phyloP scores from a whole-genome alignment of 495 filamentous ascomycete species.

The Neurospora cerealis region DNA sequence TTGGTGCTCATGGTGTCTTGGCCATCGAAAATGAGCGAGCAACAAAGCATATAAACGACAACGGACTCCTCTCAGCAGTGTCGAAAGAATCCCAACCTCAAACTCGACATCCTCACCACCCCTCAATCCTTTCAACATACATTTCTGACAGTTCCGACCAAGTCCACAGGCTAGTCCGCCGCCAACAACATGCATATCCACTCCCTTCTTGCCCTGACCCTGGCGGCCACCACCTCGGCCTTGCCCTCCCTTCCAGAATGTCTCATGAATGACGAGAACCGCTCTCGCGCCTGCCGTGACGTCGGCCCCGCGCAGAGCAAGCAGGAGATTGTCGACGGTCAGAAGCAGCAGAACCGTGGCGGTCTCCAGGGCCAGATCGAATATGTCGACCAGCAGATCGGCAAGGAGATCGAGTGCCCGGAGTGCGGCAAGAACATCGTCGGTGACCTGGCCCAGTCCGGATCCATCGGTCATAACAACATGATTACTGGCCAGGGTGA shows the following conservation, averaged over 20 bases:
- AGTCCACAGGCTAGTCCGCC: background rate
- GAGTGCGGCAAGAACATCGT: background rate
- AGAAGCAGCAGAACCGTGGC: background rate
- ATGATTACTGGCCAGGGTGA: background rate
- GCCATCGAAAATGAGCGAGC: background rate
- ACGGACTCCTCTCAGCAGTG: background rate
- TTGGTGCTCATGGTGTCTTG: background rate
- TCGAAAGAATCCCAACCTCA: background rate
- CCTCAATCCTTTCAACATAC: background rate
- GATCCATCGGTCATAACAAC: background rate
- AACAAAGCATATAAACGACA: background rate
- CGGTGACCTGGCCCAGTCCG: background rate
- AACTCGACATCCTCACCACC: background rate
- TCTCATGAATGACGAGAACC: background rate
- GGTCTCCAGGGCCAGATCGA: background rate
- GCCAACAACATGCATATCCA: constrained; percentile 14
- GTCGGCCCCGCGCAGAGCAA: background rate
- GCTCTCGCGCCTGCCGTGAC: background rate
- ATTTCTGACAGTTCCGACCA: background rate
- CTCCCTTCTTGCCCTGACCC: constrained; percentile 8
- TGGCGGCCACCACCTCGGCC: constrained; percentile 11
- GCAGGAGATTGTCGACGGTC: background rate
- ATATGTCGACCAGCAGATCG: background rate
- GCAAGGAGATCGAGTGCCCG: background rate
- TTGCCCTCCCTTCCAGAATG: constrained; percentile 4